phyloP scores from a whole-genome alignment of 2,329 filamentous ascomycete genomes.

The Plenodomus biglobosus region DNA sequence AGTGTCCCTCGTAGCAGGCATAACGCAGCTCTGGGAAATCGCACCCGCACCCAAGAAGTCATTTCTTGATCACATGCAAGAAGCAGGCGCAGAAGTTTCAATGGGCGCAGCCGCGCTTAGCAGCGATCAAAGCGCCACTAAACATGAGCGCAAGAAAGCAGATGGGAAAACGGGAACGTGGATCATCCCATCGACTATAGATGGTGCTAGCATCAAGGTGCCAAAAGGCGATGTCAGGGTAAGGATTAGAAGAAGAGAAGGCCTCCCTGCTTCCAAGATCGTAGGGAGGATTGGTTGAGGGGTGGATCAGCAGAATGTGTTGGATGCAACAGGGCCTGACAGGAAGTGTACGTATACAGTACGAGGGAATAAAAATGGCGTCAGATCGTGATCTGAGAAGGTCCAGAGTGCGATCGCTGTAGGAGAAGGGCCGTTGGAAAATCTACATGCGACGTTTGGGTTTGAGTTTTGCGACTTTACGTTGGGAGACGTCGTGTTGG shows the following conservation, averaged over 20 bases:
- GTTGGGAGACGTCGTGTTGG: too few species aligned
- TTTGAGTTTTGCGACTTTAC: not conserved
- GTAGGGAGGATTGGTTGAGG: conserved; percentile 13
- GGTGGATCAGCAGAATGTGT: not conserved
- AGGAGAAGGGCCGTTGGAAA: not conserved
- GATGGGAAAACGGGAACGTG: conserved; percentile 40
- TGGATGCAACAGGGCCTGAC: not conserved
- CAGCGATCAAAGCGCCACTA: conserved; percentile 12
- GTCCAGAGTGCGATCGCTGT: not conserved
- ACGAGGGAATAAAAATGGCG: not conserved
- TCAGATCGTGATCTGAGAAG: not conserved
- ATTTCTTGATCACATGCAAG: conserved; percentile 36
- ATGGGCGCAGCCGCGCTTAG: conserved; percentile 28
- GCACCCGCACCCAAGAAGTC: conserved; percentile 36
- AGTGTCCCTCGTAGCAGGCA: conserved; percentile 33
- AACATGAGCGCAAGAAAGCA: conserved; percentile 9
- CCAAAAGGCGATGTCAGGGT: conserved; percentile 58
- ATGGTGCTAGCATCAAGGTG: conserved; percentile 53
- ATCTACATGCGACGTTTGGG: not conserved
- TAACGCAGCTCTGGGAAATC: conserved; percentile 42
- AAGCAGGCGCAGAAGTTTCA: conserved; percentile 34
- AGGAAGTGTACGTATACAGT: not conserved
- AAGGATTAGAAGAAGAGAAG: conserved; percentile 50
- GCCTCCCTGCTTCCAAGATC: conserved; percentile 15
- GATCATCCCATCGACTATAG: conserved; percentile 53